These are phyloP conservation scores for Suillus spraguei DNA, from an alignment of 768 basidiomycete genomes.

Conservation along the genomic window DNA sequence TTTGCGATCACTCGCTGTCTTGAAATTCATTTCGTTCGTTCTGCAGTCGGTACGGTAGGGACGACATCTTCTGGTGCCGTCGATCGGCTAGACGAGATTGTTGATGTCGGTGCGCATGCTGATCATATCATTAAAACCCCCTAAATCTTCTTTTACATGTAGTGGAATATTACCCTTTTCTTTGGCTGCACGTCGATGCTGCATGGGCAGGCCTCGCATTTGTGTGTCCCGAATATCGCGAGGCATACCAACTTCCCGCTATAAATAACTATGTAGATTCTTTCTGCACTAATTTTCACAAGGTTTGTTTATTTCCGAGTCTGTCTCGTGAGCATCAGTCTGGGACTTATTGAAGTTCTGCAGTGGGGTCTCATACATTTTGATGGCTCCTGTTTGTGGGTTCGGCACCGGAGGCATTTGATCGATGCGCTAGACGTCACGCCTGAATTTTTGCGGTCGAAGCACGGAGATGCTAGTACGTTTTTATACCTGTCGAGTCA, in stretches of 20 bases:
- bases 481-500: not conserved
- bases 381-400: conserved; percentile 80
- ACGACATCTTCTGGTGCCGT: conserved; percentile 90
- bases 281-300: conserved; percentile 92
- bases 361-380: conserved; percentile 93
- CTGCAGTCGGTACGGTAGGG: conserved; percentile 82
- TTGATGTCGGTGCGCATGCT: conserved; percentile 56
- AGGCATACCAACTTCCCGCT: conserved; percentile 57
- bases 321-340: not conserved
- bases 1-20: not conserved
- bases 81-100: conserved; percentile 78
- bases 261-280: conserved; percentile 81
- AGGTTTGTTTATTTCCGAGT: conserved; percentile 42
- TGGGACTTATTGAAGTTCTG: not conserved
- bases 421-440: conserved; percentile 87
- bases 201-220: conserved; percentile 90
- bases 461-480: conserved; percentile 73
- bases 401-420: conserved; percentile 70
- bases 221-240: conserved; percentile 77
- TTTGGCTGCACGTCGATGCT: conserved; percentile 89
- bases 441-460: conserved; percentile 79
- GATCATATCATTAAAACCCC: not conserved
- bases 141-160: not conserved
- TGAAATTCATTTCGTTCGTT: not conserved
- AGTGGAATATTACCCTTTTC: conserved; percentile 63